Evolutionary conservation across 2,329 filamentous ascomycete species (phyloP).

Genomic region (Colletotrichum lupini): DNA sequence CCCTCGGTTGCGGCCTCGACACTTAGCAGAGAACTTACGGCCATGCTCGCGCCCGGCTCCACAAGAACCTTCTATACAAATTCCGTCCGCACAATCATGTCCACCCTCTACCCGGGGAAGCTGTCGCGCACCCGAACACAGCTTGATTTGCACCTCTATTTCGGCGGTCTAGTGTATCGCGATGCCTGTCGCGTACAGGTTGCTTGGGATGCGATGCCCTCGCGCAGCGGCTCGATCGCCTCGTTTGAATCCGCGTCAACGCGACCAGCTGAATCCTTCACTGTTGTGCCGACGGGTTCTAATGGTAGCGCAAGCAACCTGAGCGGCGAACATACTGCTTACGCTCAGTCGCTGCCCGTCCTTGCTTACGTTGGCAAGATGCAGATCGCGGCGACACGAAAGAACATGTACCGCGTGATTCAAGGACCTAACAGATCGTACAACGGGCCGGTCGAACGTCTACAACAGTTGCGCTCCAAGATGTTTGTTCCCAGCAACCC

Average conservation of each 20-base stretch:
- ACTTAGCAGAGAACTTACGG: slow-evolving; percentile 56
- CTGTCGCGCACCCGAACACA: slow-evolving; percentile 42
- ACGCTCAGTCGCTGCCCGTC: slow-evolving; percentile 45
- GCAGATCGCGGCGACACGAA: slow-evolving; percentile 58
- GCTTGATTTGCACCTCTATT: slow-evolving; percentile 59
- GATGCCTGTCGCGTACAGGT: slow-evolving; percentile 59
- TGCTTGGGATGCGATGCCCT: slow-evolving; percentile 57
- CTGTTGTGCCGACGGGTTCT: slow-evolving; percentile 23
- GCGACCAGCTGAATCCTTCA: slow-evolving; percentile 45
- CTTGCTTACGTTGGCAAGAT: slow-evolving; percentile 61
- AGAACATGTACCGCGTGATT: slow-evolving; percentile 58
- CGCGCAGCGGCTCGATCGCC: slow-evolving; percentile 23
- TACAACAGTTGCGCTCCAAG: slow-evolving; percentile 60
- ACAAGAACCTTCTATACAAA: slow-evolving; percentile 49
- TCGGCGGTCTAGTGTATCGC: slow-evolving; percentile 57
- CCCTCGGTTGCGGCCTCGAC: slow-evolving; percentile 55
- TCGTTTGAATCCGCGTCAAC: slow-evolving; percentile 52
- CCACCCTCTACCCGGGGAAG: slow-evolving; percentile 54
- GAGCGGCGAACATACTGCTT: slow-evolving; percentile 7
- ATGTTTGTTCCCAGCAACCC: slow-evolving; percentile 57
- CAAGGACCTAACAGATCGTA: slow-evolving; percentile 50
- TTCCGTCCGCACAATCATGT: slow-evolving; percentile 57
- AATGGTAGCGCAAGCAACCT: background rate
- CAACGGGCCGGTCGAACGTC: slow-evolving; percentile 60
- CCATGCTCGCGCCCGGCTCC: slow-evolving; percentile 50